A percentile compares a stretch with the other conserved stretches of the same genome.
Evolutionary conservation across 2,329 filamentous ascomycete genomes (phyloP).

Genomic region (Claviceps arundinis): DNA sequence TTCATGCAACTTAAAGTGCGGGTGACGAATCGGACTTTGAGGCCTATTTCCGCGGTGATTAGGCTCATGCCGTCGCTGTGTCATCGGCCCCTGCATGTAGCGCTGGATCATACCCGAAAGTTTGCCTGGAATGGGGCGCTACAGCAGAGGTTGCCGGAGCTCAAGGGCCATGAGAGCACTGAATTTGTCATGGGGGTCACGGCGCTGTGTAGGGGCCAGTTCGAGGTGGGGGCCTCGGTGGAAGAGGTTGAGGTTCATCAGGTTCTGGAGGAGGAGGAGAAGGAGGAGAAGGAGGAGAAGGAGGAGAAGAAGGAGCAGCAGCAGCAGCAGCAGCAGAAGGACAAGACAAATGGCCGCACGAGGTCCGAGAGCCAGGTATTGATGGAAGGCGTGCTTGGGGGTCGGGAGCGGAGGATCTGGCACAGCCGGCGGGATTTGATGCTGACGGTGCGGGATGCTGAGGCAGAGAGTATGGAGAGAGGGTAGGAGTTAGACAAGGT

Average conservation of each 20-base stretch:
- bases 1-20: conserved; percentile 59
- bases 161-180: conserved; percentile 45
- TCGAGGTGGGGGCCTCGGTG: conserved; percentile 66
- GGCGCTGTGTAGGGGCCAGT: conserved; percentile 65
- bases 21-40: conserved; percentile 59
- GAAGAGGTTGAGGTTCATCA: conserved; percentile 55
- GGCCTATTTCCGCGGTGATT: conserved; percentile 57
- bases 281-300: conserved; percentile 15
- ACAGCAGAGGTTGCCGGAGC: conserved; percentile 55
- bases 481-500: too few relatives aligned
- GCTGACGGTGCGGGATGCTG: conserved; percentile 29
- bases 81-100: conserved; percentile 56
- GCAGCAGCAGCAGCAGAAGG: conserved; percentile 7
- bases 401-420: conserved; percentile 50
- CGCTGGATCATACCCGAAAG: conserved; percentile 70
- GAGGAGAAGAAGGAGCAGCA: conserved; percentile 15
- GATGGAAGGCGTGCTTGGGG: conserved; percentile 45
- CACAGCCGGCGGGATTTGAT: conserved; percentile 45
- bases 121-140: conserved; percentile 76
- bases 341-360: conserved; percentile 19
- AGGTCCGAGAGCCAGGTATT: conserved; percentile 42
- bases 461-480: not conserved
- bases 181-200: conserved; percentile 58
- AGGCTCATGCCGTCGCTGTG: conserved; percentile 66
- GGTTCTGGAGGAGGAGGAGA: conserved; percentile 19